phyloP scores from a whole-genome alignment of 2,329 filamentous ascomycete species.

The Claviceps capensis region DNA sequence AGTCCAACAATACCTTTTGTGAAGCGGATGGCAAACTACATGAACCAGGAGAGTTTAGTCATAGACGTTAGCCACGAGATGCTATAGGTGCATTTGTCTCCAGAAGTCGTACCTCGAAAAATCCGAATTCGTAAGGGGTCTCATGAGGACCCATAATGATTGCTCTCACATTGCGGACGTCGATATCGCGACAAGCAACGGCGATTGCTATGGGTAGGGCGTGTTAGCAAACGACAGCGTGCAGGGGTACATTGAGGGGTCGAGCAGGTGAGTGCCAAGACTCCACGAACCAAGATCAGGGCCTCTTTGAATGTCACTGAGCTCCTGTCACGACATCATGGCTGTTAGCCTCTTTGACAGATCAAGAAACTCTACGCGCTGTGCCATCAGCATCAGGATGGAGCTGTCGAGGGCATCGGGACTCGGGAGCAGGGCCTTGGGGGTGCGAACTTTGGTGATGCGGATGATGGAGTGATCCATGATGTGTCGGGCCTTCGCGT shows the following conservation, averaged over 20 bases:
- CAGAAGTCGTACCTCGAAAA: slow-evolving; percentile 64
- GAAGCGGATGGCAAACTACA: slow-evolving; percentile 63
- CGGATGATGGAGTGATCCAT: slow-evolving; percentile 75
- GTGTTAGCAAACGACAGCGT: not conserved
- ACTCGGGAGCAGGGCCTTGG: slow-evolving; percentile 3
- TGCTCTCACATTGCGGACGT: slow-evolving; percentile 78
- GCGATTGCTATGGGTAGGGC: slow-evolving; percentile 49
- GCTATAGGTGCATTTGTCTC: not conserved
- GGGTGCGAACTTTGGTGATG: slow-evolving; percentile 58
- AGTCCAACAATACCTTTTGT: slow-evolving; percentile 42
- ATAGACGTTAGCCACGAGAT: not conserved
- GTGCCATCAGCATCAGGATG: slow-evolving; percentile 10
- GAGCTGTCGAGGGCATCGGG: slow-evolving; percentile 3
- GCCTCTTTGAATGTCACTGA: slow-evolving; percentile 71
- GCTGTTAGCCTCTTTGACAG: slow-evolving; percentile 6
- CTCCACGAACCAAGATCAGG: slow-evolving; percentile 61
- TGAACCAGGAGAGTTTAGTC: not conserved
- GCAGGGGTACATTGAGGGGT: not conserved
- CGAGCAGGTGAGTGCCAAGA: slow-evolving; percentile 2
- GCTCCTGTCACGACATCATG: slow-evolving; percentile 44
- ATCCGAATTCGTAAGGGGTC: slow-evolving; percentile 92
- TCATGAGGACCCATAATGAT: slow-evolving; percentile 87
- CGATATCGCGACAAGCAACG: slow-evolving; percentile 73
- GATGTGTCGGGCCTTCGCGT: slow-evolving; percentile 8
- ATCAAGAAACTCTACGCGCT: not conserved